Evolutionary conservation across 179 eudicot genomes (phyloP).

Genomic region (Beta corolliflora): DNA sequence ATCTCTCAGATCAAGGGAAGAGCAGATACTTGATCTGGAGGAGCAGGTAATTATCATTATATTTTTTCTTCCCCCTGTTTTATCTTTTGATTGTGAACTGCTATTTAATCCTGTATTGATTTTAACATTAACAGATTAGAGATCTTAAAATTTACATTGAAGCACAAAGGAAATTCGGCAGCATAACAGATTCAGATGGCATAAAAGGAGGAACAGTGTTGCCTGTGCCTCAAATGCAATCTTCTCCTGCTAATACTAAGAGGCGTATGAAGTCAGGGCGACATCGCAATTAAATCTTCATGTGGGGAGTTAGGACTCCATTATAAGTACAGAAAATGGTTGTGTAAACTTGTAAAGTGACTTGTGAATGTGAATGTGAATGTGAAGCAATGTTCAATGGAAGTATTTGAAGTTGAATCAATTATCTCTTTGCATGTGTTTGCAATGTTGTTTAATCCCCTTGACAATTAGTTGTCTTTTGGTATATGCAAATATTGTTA

Average conservation of each 20-base stretch:
- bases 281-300: conserved; percentile 38
- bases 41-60: conserved; percentile 61
- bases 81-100: background rate
- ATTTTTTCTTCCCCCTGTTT: background rate
- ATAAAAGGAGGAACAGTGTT: conserved; percentile 78
- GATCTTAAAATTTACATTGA: conserved; percentile 68
- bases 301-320: background rate
- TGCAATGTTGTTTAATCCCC: background rate
- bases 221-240: conserved; percentile 57
- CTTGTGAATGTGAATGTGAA: background rate
- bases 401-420: background rate
- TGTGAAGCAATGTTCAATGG: background rate
- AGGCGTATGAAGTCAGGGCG: conserved; percentile 57
- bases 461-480: background rate
- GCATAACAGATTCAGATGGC: conserved; percentile 52
- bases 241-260: conserved; percentile 44
- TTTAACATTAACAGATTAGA: conserved; percentile 54
- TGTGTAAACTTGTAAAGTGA: conserved; percentile 1
- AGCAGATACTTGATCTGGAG: conserved; percentile 60
- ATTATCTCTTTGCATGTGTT: background rate
- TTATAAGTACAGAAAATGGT: conserved; percentile 19
- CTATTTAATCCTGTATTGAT: background rate
- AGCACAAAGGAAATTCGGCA: conserved; percentile 65
- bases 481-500: too few species aligned
- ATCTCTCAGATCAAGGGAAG: conserved; percentile 48